These are phyloP conservation scores for Aureobasidium sp. DNA, from an alignment of 2,329 filamentous ascomycete species.

Conservation along the genomic window DNA sequence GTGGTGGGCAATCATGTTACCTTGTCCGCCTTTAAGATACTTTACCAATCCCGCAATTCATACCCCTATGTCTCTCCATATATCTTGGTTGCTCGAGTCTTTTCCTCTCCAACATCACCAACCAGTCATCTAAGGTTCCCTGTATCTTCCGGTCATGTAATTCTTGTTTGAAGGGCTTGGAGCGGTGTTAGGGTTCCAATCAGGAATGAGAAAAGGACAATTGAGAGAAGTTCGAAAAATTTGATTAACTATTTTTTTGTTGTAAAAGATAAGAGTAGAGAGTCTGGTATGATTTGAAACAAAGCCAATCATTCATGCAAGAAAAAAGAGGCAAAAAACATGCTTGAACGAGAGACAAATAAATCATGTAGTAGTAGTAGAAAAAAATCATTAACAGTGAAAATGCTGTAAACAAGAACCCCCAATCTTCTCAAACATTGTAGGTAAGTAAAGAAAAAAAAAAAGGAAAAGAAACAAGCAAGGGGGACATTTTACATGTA, in stretches of 20 bases:
- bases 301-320: not conserved
- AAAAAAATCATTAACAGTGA: slow-evolving; percentile 3
- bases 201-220: too few relatives aligned
- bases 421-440: not conserved
- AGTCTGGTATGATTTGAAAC: not conserved
- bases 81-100: too few relatives aligned
- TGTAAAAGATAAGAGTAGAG: not conserved
- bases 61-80: too few relatives aligned
- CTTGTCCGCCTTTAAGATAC: too few relatives aligned
- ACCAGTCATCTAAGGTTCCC: too few relatives aligned
- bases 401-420: not conserved
- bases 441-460: too few relatives aligned
- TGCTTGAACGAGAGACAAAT: not conserved
- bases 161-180: too few relatives aligned
- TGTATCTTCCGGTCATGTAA: too few relatives aligned
- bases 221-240: not conserved
- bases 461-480: not conserved
- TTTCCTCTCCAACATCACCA: too few relatives aligned
- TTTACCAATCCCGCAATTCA: too few relatives aligned
- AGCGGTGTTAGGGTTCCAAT: too few relatives aligned
- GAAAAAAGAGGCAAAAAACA: not conserved
- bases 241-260: slow-evolving; percentile 1
- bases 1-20: not conserved
- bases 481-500: slow-evolving; percentile 6
- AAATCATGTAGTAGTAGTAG: not conserved